phyloP scores from a whole-genome alignment of 106 monocot species.

The Cymbidium sinense region DNA sequence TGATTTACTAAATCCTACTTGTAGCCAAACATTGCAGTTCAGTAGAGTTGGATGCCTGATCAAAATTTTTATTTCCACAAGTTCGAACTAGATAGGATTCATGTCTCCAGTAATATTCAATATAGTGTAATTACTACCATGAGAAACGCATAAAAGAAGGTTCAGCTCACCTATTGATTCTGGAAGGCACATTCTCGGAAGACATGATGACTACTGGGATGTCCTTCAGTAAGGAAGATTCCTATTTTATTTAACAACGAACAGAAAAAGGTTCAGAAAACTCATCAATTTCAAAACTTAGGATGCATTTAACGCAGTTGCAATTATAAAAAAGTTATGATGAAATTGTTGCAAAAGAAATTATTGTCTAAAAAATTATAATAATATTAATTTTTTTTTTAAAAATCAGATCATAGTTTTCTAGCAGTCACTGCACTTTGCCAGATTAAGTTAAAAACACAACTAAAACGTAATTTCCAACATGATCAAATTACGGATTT shows the following conservation, averaged over 20 bases:
- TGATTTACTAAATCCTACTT: too few relatives aligned
- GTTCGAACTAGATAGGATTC: not conserved
- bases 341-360: too few relatives aligned
- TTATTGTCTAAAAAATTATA: too few relatives aligned
- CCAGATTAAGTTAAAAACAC: too few relatives aligned
- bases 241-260: conserved; percentile 24
- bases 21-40: not conserved
- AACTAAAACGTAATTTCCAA: too few relatives aligned
- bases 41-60: not conserved
- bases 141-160: not conserved
- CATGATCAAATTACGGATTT: not conserved
- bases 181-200: conserved; percentile 85
- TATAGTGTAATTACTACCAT: not conserved
- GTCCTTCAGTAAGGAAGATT: conserved; percentile 68
- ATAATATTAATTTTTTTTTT: too few relatives aligned
- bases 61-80: not conserved
- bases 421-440: too few relatives aligned
- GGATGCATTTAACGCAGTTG: too few relatives aligned
- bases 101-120: not conserved
- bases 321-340: too few relatives aligned
- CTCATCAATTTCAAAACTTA: not conserved
- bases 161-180: conserved; percentile 65
- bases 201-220: conserved; percentile 96
- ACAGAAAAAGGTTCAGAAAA: not conserved
- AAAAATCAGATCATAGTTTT: too few relatives aligned